Conservation (phyloP, 176 grass and related monocot species). For the Olyra latifolia region DNA sequence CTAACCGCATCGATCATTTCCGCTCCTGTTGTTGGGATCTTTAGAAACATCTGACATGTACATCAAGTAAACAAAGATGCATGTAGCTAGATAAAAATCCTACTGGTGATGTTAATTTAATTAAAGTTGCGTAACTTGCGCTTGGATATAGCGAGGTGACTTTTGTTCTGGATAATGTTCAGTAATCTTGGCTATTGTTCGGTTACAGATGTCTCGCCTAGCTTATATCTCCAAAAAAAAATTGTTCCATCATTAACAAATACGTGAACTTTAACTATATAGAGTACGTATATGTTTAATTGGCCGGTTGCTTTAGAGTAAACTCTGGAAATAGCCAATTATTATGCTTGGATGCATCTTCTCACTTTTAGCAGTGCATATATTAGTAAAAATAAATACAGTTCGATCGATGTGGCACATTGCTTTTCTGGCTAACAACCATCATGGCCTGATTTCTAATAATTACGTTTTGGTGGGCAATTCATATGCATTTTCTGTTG, state of each 20-base stretch:
- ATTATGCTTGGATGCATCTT: neutral
- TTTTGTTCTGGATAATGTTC: constrained; percentile 33
- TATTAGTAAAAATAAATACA: neutral
- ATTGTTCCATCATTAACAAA: neutral
- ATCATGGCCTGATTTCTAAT: too few species aligned
- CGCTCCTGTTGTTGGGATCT: constrained; percentile 28
- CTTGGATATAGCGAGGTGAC: constrained; percentile 12
- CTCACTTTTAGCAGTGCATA: neutral
- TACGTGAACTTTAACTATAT: neutral
- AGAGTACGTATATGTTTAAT: neutral
- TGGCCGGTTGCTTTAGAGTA: neutral
- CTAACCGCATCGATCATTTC: constrained; percentile 13
- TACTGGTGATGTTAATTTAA: constrained; percentile 3
- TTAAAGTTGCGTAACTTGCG: constrained; percentile 27
- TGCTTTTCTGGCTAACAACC: neutral
- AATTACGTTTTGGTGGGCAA: too few species aligned
- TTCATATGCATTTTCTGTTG: too few species aligned
- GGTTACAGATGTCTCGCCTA: neutral
- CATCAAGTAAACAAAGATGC: constrained; percentile 22
- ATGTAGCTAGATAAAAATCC: constrained; percentile 10
- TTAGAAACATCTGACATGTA: constrained; percentile 37
- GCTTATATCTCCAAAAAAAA: neutral
- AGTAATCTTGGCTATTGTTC: neutral
- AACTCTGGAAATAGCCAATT: neutral
- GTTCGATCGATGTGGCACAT: neutral